Evolutionary conservation across 331 rosid genomes (phyloP).

Genomic region (Quercus tomentella): DNA sequence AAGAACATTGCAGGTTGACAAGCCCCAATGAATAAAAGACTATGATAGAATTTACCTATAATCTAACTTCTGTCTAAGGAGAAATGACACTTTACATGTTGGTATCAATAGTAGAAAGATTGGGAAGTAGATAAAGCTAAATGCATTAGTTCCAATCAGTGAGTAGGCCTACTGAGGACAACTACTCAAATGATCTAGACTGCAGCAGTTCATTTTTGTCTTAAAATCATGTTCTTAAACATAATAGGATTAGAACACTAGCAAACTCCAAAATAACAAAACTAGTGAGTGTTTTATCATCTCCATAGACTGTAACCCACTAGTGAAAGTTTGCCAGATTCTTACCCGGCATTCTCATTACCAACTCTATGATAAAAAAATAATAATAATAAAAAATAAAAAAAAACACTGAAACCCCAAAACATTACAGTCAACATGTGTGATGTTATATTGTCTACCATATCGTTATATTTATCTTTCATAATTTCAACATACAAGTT

Average conservation of each 20-base stretch:
- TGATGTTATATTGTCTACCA: not conserved
- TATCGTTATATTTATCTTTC: conserved; percentile 10
- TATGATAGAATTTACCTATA: not conserved
- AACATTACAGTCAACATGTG: not conserved
- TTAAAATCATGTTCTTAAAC: not conserved
- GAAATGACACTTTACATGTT: not conserved
- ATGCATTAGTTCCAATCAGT: not conserved
- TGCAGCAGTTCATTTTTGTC: not conserved
- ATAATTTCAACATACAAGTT: not conserved
- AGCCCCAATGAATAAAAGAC: not conserved
- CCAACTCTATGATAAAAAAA: not conserved
- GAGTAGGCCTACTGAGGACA: conserved; percentile 8
- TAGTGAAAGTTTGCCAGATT: conserved; percentile 13
- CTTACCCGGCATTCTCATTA: conserved; percentile 4
- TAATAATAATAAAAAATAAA: not conserved
- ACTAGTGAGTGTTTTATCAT: not conserved
- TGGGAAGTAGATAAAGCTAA: not conserved
- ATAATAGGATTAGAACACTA: not conserved
- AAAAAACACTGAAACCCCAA: not conserved
- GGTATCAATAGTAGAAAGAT: not conserved
- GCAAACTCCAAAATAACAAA: not conserved
- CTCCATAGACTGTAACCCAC: not conserved
- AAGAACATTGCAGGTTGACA: not conserved
- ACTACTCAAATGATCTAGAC: conserved; percentile 1
- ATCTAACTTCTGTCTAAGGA: not conserved